Conservation (phyloP, 257 asterid genomes). For the Solanum dulcamara region DNA sequence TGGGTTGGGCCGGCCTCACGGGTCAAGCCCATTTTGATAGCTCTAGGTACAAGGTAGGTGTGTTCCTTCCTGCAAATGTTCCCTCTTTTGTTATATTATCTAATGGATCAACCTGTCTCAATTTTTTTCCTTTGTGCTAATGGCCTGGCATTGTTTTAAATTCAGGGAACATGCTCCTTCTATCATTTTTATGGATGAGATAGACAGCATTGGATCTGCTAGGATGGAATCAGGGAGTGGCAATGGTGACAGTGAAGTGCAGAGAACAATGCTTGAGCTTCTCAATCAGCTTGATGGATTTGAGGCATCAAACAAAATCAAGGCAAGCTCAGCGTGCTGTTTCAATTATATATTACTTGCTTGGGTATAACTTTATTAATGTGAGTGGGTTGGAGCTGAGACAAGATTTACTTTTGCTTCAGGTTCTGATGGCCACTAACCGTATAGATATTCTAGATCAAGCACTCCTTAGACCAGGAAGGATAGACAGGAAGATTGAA, state of each 20-base stretch:
- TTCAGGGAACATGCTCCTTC: conserved; percentile 83
- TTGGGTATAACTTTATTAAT: background rate
- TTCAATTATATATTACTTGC: background rate
- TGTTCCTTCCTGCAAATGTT: background rate
- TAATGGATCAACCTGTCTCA: background rate
- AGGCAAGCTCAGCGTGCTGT: conserved; percentile 18
- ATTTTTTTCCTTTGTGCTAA: background rate
- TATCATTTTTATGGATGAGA: conserved; percentile 89
- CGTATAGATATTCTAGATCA: conserved; percentile 86
- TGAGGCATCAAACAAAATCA: conserved; percentile 90
- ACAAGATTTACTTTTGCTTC: background rate
- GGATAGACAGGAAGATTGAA: conserved; percentile 87
- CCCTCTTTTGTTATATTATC: background rate
- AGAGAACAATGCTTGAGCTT: conserved; percentile 88
- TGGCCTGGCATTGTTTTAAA: background rate
- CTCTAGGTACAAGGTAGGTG: background rate
- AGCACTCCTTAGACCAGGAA: conserved; percentile 89
- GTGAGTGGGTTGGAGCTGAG: background rate
- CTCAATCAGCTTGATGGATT: conserved; percentile 94
- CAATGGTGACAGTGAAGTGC: conserved; percentile 90
- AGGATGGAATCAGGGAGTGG: conserved; percentile 96
- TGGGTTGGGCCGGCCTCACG: no score
- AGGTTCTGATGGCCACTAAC: conserved; percentile 95
- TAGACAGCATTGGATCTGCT: conserved; percentile 87
- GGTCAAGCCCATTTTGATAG: no score